Evolutionary conservation across 2,329 filamentous ascomycete species (phyloP), one percentile per base, ranked within the genome.

Genomic region (Venturia carpophila): DNA sequence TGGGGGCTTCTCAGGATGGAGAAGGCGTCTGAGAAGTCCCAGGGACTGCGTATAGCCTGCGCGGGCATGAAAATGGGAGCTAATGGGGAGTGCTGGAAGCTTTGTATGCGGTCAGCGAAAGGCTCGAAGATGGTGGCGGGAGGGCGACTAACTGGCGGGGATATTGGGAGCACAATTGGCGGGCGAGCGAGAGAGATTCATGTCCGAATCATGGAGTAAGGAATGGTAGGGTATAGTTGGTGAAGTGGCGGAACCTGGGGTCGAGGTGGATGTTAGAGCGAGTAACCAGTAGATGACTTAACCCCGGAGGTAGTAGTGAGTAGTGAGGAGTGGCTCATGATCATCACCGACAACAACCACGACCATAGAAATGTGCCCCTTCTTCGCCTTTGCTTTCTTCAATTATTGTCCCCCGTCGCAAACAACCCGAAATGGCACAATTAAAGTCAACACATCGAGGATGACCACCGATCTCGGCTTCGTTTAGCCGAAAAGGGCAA

Each of bases 1-100:
- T 69, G 66, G 37, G 73, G 68, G 30, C 70, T 70, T 65, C 74
- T 73, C 68, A 79, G 74, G 45, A 81, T 73, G 45, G 78, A 74
- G 64, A 79, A 72, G 47, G 76, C 78, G n/a, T 77, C 73, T 66
- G 77, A 74, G 64, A 81, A 77, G 70, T 79, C 77, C 79, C 79
- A 81, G 55, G 75, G 72, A 65, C 74, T 74, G 64, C 73, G 71
- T 58, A 71, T 42, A 30, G 67, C 72, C 65, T 71, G 70, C 56
- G 72, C 72, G 67, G 72, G 73, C 74, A 76, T 76, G 52, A 58
- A 58, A 58, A 24, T 58, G 3, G 52, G n/a, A 58, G 52, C 52
- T 37, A 58, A 37, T 37, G 52, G 52, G 10, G 7, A 15, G 21
- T 10, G 15, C 47, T 52, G 21, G 13, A 17, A 52, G 52, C 52